phyloP scores from a whole-genome alignment of 352 stramenopile species.

The Phytophthora colocasiae region DNA sequence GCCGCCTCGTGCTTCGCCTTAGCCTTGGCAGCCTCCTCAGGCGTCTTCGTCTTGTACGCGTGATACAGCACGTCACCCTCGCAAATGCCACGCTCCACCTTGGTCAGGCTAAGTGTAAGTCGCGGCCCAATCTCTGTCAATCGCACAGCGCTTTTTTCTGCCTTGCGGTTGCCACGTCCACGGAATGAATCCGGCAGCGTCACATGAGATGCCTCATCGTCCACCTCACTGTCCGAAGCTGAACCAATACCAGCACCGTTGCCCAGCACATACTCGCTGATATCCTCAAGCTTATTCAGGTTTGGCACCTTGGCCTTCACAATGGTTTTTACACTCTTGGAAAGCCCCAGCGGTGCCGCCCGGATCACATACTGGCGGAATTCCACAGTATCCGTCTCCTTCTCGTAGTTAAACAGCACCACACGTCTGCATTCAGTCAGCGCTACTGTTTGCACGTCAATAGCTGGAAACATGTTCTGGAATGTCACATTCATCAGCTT shows the following conservation, averaged over 20 bases:
- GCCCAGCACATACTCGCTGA: constrained; percentile 95
- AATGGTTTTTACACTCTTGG: constrained; percentile 90
- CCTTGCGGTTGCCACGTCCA: constrained; percentile 92
- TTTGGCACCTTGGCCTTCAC: constrained; percentile 95
- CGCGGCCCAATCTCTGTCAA: constrained; percentile 97
- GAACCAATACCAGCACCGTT: constrained; percentile 76
- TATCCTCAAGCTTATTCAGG: constrained; percentile 95
- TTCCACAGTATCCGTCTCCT: constrained; percentile 93
- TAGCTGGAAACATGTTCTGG: constrained; percentile 99
- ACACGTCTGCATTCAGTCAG: constrained; percentile 96
- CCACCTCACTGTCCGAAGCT: constrained; percentile 95
- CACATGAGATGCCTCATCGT: constrained; percentile 94
- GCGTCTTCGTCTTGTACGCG: constrained; percentile 91
- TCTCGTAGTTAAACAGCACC: constrained; percentile 97
- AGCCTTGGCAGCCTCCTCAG: constrained; percentile 79
- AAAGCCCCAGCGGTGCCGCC: constrained; percentile 93
- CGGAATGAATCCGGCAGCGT: constrained; percentile 93
- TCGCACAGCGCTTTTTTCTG: constrained; percentile 94
- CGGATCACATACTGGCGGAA: constrained; percentile 98
- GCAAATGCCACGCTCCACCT: constrained; percentile 97
- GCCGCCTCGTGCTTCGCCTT: constrained; percentile 83
- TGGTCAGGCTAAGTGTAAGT: constrained; percentile 95
- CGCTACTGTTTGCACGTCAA: constrained; percentile 97
- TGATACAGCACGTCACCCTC: constrained; percentile 98
- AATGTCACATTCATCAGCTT: constrained; percentile 98